Evolutionary conservation across 2,329 filamentous ascomycete genomes (phyloP).

Genomic region (Paraphaeosphaeria sporulosa): DNA sequence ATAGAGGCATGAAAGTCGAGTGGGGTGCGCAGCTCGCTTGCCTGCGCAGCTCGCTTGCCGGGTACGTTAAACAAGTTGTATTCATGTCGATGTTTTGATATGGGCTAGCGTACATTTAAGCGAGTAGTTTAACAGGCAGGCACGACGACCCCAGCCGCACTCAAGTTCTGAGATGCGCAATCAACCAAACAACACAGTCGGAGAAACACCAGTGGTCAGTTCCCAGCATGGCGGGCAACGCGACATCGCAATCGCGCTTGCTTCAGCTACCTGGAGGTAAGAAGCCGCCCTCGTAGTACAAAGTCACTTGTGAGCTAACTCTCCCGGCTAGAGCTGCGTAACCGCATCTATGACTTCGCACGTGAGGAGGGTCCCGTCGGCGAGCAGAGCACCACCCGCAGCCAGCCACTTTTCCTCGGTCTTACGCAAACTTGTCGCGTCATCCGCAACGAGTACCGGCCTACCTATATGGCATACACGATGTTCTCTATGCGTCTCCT

Average conservation of each 20-base stretch:
- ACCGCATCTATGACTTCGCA: constrained; percentile 7
- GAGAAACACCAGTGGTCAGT: background rate
- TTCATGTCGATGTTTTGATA: background rate
- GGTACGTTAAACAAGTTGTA: too few species aligned
- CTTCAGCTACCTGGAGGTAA: constrained; percentile 7
- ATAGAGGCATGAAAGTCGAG: too few species aligned
- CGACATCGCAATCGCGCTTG: background rate
- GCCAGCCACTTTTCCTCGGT: background rate
- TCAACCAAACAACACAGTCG: background rate
- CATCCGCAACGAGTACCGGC: constrained; percentile 1
- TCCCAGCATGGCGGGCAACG: background rate
- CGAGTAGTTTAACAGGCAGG: background rate
- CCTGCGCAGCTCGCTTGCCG: too few species aligned
- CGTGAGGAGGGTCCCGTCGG: background rate
- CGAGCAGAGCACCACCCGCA: background rate
- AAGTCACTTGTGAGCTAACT: background rate
- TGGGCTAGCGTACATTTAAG: background rate
- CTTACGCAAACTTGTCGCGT: constrained; percentile 1
- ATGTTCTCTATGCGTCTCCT: background rate
- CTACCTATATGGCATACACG: background rate
- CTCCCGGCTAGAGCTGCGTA: background rate
- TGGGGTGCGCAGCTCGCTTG: too few species aligned
- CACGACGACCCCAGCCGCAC: background rate
- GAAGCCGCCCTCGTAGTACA: background rate
- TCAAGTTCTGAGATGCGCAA: background rate